Percentiles rank a stretch among this genome's conserved stretches.
phyloP scores from a whole-genome alignment of 352 stramenopile genomes.

The Phytophthora uliginosa region DNA sequence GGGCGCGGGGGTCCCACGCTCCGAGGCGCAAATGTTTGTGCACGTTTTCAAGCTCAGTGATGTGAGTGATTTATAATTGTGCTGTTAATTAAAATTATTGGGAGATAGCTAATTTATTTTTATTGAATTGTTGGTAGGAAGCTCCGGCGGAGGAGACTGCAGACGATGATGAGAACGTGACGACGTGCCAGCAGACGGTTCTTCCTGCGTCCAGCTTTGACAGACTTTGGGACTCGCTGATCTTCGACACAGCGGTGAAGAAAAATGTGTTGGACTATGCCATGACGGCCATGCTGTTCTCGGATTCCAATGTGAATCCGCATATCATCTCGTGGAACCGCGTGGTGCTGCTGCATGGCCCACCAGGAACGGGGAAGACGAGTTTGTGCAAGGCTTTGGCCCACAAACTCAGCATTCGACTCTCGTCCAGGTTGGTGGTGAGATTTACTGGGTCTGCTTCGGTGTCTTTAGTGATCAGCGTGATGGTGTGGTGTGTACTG shows the following conservation, averaged over 20 bases:
- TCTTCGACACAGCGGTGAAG: constrained; percentile 89
- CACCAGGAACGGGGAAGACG: constrained; percentile 95
- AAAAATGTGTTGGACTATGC: constrained; percentile 88
- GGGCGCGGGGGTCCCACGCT: constrained; percentile 28
- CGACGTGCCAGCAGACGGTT: constrained; percentile 81
- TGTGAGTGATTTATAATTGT: constrained; percentile 31
- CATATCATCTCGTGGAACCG: constrained; percentile 94
- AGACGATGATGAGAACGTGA: constrained; percentile 84
- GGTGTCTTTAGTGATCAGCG: not conserved
- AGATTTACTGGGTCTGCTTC: not conserved
- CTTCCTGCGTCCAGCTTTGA: constrained; percentile 78
- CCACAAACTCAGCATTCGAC: constrained; percentile 93
- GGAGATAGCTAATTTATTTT: not conserved
- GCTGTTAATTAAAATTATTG: not conserved
- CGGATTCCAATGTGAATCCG: constrained; percentile 83
- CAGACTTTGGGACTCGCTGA: constrained; percentile 87
- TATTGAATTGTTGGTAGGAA: constrained; percentile 50
- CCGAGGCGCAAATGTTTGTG: constrained; percentile 57
- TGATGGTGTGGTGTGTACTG: constrained; percentile 14
- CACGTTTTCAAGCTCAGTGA: constrained; percentile 84
- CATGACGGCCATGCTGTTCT: constrained; percentile 92
- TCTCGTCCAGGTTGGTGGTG: constrained; percentile 64
- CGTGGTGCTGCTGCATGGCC: constrained; percentile 93
- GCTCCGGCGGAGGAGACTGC: constrained; percentile 72
- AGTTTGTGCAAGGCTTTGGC: constrained; percentile 93